Evolutionary conservation across 495 filamentous ascomycete species (phyloP), one percentile per base, ranked within the genome.

Genomic region (Podospora fimiseda): DNA sequence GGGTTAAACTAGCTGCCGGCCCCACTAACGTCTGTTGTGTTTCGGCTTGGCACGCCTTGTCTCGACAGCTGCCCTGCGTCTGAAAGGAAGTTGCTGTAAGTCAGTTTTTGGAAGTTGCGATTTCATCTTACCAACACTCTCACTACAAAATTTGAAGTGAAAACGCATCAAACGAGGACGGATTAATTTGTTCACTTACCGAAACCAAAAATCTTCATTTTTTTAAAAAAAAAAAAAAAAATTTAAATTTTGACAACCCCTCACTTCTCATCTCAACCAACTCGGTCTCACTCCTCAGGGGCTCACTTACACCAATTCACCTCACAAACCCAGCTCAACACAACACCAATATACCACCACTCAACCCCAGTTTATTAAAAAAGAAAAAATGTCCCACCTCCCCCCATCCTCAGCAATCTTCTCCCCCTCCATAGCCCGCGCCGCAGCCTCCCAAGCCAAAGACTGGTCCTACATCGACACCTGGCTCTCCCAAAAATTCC

Each of bases 381-480:
- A n/a, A n/a, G n/a, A n/a, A n/a, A 56, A 43, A 52, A 82, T 82
- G 79, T 64, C 76, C 11, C 76, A 78, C 58, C 72, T 79, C 24
- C 75, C 75, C 3, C 77, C 78, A 22, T 58, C 57, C 36, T 48
- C 63, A 40, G 83, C 84, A 38, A 82, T 87, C 48, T 89, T 88
- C 74, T 88, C 84, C 9, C 85, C 84, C 23, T 84, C 82, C 6
- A 74, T 85, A 47, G 84, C 85, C 22, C 78, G 82, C 46, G 78
- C 81, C 37, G 82, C 81, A 60, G 77, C 71, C 62, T 79, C 63
- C 58, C 80, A 71, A 9, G 85, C 87, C 43, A 88, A 88, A 63
- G 90, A 95, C 74, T 96, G 90, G 91, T 80, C 83, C 49, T 89
- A 86, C 61, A 76, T 95, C 60, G 87, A 94, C 72, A 70, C 74